These are phyloP conservation scores for Lactuca saligna DNA, from an alignment of 129 eudicot species.

Conservation along the genomic window DNA sequence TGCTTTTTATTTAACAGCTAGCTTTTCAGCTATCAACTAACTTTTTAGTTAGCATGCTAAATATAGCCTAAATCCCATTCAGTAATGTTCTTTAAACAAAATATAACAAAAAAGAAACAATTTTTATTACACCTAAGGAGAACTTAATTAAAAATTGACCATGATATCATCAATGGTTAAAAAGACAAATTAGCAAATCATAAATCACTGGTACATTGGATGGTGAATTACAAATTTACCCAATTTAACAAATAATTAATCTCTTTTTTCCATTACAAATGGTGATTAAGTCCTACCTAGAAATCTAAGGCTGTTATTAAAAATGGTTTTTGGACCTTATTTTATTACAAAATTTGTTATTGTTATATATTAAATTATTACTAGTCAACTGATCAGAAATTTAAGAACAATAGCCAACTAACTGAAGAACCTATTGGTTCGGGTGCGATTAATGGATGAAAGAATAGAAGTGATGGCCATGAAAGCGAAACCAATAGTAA, in stretches of 20 bases:
- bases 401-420: not conserved
- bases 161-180: not conserved
- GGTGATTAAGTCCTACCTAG: not conserved
- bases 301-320: not conserved
- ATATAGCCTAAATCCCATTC: no score
- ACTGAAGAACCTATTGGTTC: conserved; percentile 3
- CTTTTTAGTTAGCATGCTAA: no score
- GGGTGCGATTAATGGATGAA: conserved; percentile 29
- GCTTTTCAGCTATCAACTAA: no score
- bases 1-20: no score
- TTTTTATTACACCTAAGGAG: not conserved
- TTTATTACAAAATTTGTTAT: not conserved
- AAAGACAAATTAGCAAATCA: not conserved
- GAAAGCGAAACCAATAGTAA: conserved; percentile 38
- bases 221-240: not conserved
- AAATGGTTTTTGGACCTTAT: not conserved
- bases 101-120: no score
- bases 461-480: conserved; percentile 34
- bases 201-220: no score
- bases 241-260: not conserved
- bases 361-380: no score
- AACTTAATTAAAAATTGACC: not conserved
- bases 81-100: not conserved
- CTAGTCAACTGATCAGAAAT: not conserved
- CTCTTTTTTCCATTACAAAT: not conserved